Conservation (phyloP, 139 green algal genomes). For the Axilococcus clingmanii region DNA sequence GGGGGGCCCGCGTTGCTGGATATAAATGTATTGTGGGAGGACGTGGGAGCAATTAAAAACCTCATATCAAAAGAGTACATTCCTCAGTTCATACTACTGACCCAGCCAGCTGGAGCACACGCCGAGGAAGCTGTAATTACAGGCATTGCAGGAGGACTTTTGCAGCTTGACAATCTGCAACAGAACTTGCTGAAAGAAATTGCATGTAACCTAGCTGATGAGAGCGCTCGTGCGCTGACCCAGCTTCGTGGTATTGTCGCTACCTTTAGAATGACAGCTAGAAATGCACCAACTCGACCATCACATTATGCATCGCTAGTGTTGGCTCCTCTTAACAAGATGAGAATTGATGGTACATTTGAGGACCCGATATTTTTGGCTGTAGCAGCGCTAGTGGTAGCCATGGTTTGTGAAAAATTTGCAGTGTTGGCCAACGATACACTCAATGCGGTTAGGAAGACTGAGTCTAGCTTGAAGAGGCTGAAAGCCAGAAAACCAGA, state of each 20-base stretch:
- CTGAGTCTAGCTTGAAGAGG: constrained; percentile 73
- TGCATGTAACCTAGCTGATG: constrained; percentile 6
- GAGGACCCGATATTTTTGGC: constrained; percentile 8
- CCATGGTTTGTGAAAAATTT: constrained; percentile 32
- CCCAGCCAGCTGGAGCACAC: not conserved
- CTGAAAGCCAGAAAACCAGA: constrained; percentile 59
- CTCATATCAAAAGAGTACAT: no score
- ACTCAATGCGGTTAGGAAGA: constrained; percentile 73
- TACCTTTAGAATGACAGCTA: constrained; percentile 85
- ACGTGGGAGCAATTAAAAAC: no score
- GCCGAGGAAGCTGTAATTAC: not conserved
- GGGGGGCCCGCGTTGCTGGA: not conserved
- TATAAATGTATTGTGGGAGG: no score
- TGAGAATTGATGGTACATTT: not conserved
- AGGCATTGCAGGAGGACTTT: not conserved
- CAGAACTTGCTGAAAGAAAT: constrained; percentile 1
- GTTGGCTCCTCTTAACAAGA: constrained; percentile 34
- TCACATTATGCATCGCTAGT: constrained; percentile 68
- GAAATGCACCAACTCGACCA: constrained; percentile 61
- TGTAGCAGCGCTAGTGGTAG: constrained; percentile 27
- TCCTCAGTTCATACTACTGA: no score
- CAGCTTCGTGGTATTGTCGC: constrained; percentile 89
- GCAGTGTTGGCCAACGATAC: constrained; percentile 60
- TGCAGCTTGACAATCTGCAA: not conserved
- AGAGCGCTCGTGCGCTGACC: constrained; percentile 16